Evolutionary conservation across 805 yeast species (phyloP).

Genomic region (Saccharomycodes ludwigii): DNA sequence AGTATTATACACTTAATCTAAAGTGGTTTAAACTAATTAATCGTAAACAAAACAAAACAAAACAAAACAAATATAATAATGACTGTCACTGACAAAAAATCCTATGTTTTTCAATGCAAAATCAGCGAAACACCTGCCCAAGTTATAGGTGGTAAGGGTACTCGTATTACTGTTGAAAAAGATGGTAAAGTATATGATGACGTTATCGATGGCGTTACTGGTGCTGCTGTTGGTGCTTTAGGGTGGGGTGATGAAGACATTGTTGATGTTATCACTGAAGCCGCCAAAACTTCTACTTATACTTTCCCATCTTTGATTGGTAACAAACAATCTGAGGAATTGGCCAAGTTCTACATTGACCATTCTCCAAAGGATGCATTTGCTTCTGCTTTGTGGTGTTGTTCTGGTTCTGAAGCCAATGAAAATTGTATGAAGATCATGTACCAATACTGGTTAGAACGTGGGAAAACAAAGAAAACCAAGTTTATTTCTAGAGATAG

Average conservation of each 20-base stretch:
- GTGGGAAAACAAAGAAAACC: constrained; percentile 28
- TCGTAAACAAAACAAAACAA: no score
- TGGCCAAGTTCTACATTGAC: constrained; percentile 30
- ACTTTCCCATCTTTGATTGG: constrained; percentile 24
- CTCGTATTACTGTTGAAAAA: constrained; percentile 29
- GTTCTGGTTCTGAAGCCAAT: constrained; percentile 59
- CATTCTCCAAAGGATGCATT: constrained; percentile 28
- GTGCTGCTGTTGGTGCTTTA: constrained; percentile 41
- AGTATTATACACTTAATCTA: no score
- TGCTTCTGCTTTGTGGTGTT: constrained; percentile 33
- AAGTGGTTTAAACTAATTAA: no score
- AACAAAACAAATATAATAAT: constrained; percentile 1
- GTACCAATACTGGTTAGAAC: constrained; percentile 33
- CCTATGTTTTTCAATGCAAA: constrained; percentile 33
- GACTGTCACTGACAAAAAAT: constrained; percentile 12
- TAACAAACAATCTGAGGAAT: constrained; percentile 30
- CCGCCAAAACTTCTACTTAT: constrained; percentile 26
- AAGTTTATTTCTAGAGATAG: constrained; percentile 31
- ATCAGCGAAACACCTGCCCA: constrained; percentile 27
- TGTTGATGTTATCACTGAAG: constrained; percentile 26
- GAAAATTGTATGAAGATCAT: constrained; percentile 55
- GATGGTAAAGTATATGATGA: constrained; percentile 24
- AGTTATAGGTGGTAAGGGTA: constrained; percentile 32
- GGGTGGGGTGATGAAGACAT: constrained; percentile 31
- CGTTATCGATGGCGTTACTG: constrained; percentile 35